These are phyloP conservation scores for Barnettozyma pratensis DNA, from an alignment of 805 yeast genomes.

Conservation along the genomic window DNA sequence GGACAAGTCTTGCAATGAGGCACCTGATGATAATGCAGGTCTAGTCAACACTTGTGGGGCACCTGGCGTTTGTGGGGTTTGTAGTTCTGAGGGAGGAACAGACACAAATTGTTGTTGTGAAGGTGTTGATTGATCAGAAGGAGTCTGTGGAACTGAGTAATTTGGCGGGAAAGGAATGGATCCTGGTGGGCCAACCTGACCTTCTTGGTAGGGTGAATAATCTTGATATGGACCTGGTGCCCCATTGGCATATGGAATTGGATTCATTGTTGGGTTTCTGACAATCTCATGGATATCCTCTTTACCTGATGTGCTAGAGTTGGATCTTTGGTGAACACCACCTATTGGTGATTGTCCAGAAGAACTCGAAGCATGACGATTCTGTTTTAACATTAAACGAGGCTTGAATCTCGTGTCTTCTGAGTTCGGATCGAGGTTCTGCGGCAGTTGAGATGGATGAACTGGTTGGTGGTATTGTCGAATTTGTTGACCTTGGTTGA, in stretches of 20 bases:
- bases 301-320: background rate
- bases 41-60: background rate
- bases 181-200: background rate
- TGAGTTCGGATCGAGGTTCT: background rate
- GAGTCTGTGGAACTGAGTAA: background rate
- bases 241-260: background rate
- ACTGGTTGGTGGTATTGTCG: slow-evolving; percentile 3
- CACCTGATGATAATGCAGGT: background rate
- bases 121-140: slow-evolving; percentile 4
- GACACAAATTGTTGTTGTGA: background rate
- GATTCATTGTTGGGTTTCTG: slow-evolving; percentile 12
- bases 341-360: slow-evolving; percentile 1
- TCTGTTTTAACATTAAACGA: slow-evolving; percentile 18
- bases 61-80: background rate
- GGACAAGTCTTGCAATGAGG: slow-evolving; percentile 12
- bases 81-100: background rate
- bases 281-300: slow-evolving; percentile 18
- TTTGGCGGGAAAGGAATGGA: background rate
- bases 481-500: slow-evolving; percentile 7
- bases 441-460: background rate
- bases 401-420: slow-evolving; percentile 11
- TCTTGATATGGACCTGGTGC: background rate
- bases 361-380: slow-evolving; percentile 12
- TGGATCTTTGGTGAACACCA: background rate
- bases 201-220: slow-evolving; percentile 10